Evolutionary conservation across 2,329 filamentous ascomycete species (phyloP), one percentile per base, ranked within the genome.

Genomic region (Saccharata proteae): DNA sequence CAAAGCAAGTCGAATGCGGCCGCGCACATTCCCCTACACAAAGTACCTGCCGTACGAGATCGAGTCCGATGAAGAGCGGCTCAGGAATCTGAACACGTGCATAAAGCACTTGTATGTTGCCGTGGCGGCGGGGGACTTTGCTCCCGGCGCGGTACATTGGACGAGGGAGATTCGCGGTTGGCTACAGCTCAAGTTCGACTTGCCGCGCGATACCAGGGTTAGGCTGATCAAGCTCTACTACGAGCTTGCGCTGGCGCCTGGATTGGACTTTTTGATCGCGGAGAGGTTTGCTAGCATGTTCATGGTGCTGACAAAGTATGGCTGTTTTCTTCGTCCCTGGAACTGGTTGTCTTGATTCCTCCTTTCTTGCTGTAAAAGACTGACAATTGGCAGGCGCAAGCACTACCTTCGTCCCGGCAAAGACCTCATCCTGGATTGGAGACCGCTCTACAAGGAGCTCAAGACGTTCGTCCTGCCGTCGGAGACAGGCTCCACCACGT

Each of bases 201-300:
- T 93, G 52, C 83, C 84, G 28, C 75, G 82, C 46, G 77, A 80
- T 51, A 76, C 86, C 43, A 72, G 92, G 36, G 76, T 85, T 29
- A 83, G 74, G 55, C 71, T 98, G 17, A 81, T 90, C 17, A 81
- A 79, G 59, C 68, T 98, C 21, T 98, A 94, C 61, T 98, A 93
- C 59, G 85, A 93, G 59, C 77, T 98, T 37, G 71, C 84, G 4
- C 68, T 98, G 38, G 83, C 90, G 16, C 90, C 88, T 0, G 90
- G 92, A 3, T 67, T 98, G 34, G 88, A 96, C 49, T 71, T 73
- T 30, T 69, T 69, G 37, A 76, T 86, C 6, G 72, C 84, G 4
- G 92, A 98, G 58, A 74, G 88, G 37, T 98, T 98, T 54, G 73
- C 88, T 26, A 90, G 83, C 64, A 96, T 96, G 86, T 88, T 96